Evolutionary conservation across 2,329 filamentous ascomycete species (phyloP), one percentile per base, ranked within the genome.

Genomic region (Anisogramma anomala): DNA sequence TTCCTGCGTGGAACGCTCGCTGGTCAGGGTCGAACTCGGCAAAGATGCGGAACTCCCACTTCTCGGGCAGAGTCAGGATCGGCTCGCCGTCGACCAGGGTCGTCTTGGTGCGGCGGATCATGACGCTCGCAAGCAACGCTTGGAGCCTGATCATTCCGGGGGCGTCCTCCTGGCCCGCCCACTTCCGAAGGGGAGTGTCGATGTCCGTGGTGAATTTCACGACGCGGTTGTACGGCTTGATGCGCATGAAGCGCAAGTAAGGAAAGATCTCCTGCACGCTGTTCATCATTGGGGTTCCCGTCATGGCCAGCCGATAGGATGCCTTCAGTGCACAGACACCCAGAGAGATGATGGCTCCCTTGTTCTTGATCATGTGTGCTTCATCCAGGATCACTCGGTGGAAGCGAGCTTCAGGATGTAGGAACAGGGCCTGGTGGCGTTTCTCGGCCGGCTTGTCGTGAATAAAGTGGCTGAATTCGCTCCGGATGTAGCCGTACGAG

Each of bases 31-130:
- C 70, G 55, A 87, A 84, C 8, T 72, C 63, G 2, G 79, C 76
- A 51, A 80, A 67, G 3, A 74, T 65, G 20, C 72, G 60, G 35
- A 73, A 66, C 4, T 74, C 74, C 4, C 66, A 67, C 50, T 83
- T 79, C 9, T 71, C 66, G 0, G 80, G 81, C 4, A 87, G 64
- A 22, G 66, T 62, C 31, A 85, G 65, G 40, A 87, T 83, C 0
- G 82, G 82, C 49, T 81, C 71, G 3, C 84, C 85, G 53, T 93
- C 79, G 37, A 91, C 77, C 45, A 73, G 63, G 1, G 83, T 84
- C 28, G 74, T 69, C 59, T 93, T 93, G 30, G 79, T 86, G 22
- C 86, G 79, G 17, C 85, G 81, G 37, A 93, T 68, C 58, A 91
- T 77, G 36, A 87, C 75, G 1, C 82, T 80, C 51, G 82, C 84